phyloP scores from a whole-genome alignment of 2,329 filamentous ascomycete genomes.

The Furcasterigmium sp. region DNA sequence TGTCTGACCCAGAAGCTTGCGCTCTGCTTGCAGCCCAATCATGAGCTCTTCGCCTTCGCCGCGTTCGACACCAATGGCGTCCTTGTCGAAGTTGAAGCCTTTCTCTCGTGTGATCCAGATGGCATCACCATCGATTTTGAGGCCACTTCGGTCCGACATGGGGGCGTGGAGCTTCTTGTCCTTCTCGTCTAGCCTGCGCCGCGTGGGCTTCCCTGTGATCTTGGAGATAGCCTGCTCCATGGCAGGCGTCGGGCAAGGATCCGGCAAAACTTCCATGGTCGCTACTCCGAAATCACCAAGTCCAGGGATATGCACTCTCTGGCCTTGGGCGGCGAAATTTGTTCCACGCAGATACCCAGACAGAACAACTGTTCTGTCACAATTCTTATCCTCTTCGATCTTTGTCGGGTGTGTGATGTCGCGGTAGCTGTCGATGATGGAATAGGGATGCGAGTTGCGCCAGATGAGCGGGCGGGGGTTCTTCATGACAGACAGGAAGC shows the following conservation, averaged over 20 bases:
- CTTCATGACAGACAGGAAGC: constrained; percentile 98
- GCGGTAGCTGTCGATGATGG: constrained; percentile 87
- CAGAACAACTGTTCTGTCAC: constrained; percentile 83
- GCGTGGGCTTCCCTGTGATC: constrained; percentile 72
- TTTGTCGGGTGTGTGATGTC: constrained; percentile 91
- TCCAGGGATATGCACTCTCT: constrained; percentile 86
- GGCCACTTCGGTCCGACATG: constrained; percentile 95
- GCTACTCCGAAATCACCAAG: constrained; percentile 83
- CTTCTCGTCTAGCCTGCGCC: constrained; percentile 85
- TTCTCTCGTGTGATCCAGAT: constrained; percentile 78
- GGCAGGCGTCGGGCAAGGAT: constrained; percentile 90
- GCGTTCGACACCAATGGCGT: constrained; percentile 63
- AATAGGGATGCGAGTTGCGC: constrained; percentile 94
- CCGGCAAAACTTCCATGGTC: constrained; percentile 80
- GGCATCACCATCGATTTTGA: constrained; percentile 94
- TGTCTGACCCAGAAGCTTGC: constrained; percentile 74
- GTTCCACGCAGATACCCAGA: constrained; percentile 94
- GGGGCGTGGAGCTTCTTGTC: constrained; percentile 95
- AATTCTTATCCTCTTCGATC: constrained; percentile 83
- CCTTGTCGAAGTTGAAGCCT: constrained; percentile 69
- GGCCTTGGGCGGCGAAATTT: constrained; percentile 82
- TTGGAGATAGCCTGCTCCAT: constrained; percentile 87
- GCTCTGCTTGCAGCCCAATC: constrained; percentile 78
- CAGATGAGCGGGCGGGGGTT: constrained; percentile 94
- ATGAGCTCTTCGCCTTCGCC: constrained; percentile 97